Conservation (phyloP, 768 basidiomycete species). For the Lactarius pseudohatsudake region DNA sequence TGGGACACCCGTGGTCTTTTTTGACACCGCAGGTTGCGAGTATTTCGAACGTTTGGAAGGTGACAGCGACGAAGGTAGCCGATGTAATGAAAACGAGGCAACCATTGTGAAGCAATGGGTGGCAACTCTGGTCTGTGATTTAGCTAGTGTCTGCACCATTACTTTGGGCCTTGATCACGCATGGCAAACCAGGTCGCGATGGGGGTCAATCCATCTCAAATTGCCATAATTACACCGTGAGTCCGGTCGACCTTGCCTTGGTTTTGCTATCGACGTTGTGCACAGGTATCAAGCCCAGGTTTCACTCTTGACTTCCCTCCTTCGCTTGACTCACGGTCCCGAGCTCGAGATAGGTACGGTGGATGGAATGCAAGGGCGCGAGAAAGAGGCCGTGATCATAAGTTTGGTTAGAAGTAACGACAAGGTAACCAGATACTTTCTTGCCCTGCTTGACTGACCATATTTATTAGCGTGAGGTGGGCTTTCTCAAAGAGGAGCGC, state of each 20-base stretch:
- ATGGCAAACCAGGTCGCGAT: conserved; percentile 47
- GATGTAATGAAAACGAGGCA: conserved; percentile 94
- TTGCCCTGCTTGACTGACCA: conserved; percentile 12
- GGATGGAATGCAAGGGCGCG: conserved; percentile 96
- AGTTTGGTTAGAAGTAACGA: conserved; percentile 92
- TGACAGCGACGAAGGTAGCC: conserved; percentile 84
- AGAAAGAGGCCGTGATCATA: conserved; percentile 92
- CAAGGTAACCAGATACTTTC: conserved; percentile 43
- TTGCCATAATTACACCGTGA: conserved; percentile 86
- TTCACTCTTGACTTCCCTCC: conserved; percentile 70
- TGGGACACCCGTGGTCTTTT: conserved; percentile 81
- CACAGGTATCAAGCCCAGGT: conserved; percentile 93
- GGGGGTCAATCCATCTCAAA: conserved; percentile 66
- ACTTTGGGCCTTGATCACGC: conserved; percentile 2
- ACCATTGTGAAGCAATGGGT: conserved; percentile 83
- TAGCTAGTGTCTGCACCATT: neutral
- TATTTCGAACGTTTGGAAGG: conserved; percentile 84
- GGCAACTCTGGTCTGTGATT: conserved; percentile 61
- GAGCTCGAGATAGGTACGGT: conserved; percentile 90
- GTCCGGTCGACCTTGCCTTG: conserved; percentile 29
- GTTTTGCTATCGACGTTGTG: neutral
- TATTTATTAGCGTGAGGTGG: conserved; percentile 70
- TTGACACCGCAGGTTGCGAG: conserved; percentile 92
- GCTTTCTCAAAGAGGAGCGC: conserved; percentile 91
- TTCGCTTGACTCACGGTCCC: conserved; percentile 67